Evolutionary conservation across 306 rosid genomes (phyloP).

Genomic region (Vigna radiata): DNA sequence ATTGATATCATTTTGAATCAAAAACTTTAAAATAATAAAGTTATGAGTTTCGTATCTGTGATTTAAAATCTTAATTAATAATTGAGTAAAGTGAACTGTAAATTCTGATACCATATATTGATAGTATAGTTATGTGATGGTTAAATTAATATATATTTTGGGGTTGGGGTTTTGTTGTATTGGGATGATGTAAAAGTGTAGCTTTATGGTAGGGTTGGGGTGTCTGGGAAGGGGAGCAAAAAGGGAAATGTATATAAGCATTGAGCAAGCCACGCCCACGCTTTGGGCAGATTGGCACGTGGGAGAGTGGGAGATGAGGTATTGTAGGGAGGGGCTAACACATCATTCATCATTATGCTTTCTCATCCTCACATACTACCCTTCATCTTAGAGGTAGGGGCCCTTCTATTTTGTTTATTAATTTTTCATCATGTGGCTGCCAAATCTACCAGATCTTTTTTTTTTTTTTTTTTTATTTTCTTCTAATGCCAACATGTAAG

Average conservation of each 20-base stretch:
- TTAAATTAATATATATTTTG: no score
- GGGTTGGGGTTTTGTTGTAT: no score
- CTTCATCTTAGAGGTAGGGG: slow-evolving; percentile 12
- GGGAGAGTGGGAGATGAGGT: slow-evolving; percentile 56
- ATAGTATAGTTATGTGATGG: no score
- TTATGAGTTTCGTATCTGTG: no score
- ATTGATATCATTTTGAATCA: no score
- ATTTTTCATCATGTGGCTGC: slow-evolving; percentile 38
- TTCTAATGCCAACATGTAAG: slow-evolving; percentile 1
- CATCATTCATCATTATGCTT: slow-evolving; percentile 53
- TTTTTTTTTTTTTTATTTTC: not conserved
- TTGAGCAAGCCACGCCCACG: no score
- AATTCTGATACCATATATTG: no score
- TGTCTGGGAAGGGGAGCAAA: slow-evolving; percentile 65
- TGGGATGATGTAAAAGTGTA: no score
- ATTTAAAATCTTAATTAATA: no score
- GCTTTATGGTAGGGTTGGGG: slow-evolving; percentile 71
- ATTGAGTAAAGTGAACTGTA: no score
- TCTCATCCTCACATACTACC: slow-evolving; percentile 45
- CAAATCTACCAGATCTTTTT: slow-evolving; percentile 15
- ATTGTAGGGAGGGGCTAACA: slow-evolving; percentile 52
- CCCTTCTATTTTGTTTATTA: not conserved
- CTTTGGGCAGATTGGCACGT: slow-evolving; percentile 66
- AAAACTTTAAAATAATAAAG: no score
- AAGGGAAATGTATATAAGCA: slow-evolving; percentile 39